Percentiles rank a stretch among this genome's conserved stretches.
phyloP scores from a whole-genome alignment of 306 rosid genomes.

The Fragaria nilgerrensis region DNA sequence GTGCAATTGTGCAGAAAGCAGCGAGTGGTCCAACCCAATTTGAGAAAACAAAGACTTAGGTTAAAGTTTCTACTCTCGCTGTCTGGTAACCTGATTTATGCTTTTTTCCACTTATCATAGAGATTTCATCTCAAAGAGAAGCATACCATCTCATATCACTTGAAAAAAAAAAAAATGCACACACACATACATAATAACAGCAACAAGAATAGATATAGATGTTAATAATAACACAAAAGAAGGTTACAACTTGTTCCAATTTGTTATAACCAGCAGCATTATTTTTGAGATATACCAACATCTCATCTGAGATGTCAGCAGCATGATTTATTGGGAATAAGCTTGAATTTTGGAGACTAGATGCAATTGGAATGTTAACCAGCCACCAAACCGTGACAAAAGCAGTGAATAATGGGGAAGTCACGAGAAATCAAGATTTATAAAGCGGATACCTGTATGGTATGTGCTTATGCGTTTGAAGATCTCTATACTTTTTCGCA shows the following conservation, averaged over 20 bases:
- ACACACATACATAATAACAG: background rate
- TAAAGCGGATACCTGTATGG: slow-evolving; percentile 73
- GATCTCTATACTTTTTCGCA: slow-evolving; percentile 90
- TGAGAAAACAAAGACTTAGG: too few species aligned
- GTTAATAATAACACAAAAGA: background rate
- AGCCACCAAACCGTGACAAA: slow-evolving; percentile 5
- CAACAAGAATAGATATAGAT: background rate
- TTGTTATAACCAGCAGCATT: background rate
- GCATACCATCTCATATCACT: background rate
- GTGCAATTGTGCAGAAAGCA: background rate
- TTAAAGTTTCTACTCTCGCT: background rate
- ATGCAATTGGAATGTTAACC: background rate
- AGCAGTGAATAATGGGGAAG: background rate
- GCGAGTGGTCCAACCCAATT: background rate
- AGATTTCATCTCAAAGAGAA: background rate
- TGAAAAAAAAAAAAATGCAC: too few species aligned
- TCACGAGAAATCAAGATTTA: slow-evolving; percentile 13
- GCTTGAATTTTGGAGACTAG: background rate
- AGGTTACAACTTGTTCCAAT: background rate
- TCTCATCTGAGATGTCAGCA: background rate
- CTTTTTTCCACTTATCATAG: background rate
- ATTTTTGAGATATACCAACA: background rate
- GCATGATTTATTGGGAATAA: background rate
- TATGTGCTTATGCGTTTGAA: slow-evolving; percentile 97
- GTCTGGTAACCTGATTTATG: background rate